Evolutionary conservation across 208 protist genomes (phyloP).

Genomic region (Trichomonas gallinae): DNA sequence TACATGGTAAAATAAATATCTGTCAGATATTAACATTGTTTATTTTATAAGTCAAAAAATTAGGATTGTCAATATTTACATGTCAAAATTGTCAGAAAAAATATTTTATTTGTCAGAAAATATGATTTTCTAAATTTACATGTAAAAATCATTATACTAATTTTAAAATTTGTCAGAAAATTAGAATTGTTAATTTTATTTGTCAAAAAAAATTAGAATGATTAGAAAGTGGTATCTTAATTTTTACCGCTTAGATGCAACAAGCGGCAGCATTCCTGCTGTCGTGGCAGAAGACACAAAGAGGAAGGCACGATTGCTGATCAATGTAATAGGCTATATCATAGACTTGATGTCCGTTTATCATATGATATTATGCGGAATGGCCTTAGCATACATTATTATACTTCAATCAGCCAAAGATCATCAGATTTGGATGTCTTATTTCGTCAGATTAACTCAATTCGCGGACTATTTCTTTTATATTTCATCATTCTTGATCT

Average conservation of each 20-base stretch:
- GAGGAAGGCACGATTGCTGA: background rate
- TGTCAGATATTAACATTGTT: too few relatives aligned
- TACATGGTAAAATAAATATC: too few relatives aligned
- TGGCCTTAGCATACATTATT: background rate
- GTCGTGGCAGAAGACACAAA: background rate
- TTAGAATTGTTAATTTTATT: too few relatives aligned
- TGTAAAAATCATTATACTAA: too few relatives aligned
- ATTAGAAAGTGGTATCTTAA: background rate
- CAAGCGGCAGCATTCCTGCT: background rate
- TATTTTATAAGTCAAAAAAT: too few relatives aligned
- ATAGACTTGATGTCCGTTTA: background rate
- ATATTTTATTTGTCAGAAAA: too few relatives aligned
- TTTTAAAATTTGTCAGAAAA: too few relatives aligned
- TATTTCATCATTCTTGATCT: background rate
- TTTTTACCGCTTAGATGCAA: background rate
- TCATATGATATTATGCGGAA: background rate
- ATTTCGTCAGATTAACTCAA: background rate
- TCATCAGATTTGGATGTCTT: background rate
- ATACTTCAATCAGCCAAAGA: background rate
- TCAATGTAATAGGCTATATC: background rate
- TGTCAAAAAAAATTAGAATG: background rate
- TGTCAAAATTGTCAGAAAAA: too few relatives aligned
- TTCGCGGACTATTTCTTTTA: background rate
- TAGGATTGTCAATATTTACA: too few relatives aligned
- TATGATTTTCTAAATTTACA: too few relatives aligned